Base-by-base conservation (phyloP, 306 rosid species). In the Acmispon strigosus region DNA sequence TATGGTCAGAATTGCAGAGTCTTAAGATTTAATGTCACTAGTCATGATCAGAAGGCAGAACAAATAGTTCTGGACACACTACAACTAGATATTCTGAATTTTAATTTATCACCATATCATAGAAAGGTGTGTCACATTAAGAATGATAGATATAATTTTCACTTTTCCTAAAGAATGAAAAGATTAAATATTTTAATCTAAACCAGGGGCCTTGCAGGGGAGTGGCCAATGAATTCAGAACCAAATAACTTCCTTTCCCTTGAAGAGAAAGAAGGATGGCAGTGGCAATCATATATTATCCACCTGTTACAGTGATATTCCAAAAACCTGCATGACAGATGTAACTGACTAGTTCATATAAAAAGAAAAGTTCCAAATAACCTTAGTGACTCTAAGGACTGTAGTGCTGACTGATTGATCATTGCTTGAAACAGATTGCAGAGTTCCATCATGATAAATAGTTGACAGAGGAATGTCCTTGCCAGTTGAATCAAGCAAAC, bases 331-430 rank as follows among this genome's bases (percentile, higher is more conserved):
- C 13, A 16, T 11, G 32, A 65, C 54, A 65, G 43, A 9, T 42
- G n/a, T 51, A 66, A 58, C 49, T 17, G 24, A 52, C 49, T 14
- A 69, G 78, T 48, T 14, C n/a, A 56, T 65, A 45, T 71, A 15
- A 61, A 58, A 67, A 7, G 34, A 58, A 61, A 76, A 43, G 24
- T 70, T 68, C 44, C 51, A 62, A 64, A 59, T 80, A 59, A 95
- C 97, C 97, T 91, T 89, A 15, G 99, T 95, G 68, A 95, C 75
- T 81, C 86, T 85, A 83, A 95, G 99, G 81, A 95, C 85, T 1
- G 95, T 89, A 47, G 85, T 77, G 82, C 53, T 73, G 74, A 87
- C 97, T 22, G 90, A 80, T 80, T 82, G 89, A 72, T 64, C 80
- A 62, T 67, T 73, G 78, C 76, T 81, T 55, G 91, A 76, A 72